Conservation (phyloP, 2,329 filamentous ascomycete species). For the Talaromyces atroroseus region DNA sequence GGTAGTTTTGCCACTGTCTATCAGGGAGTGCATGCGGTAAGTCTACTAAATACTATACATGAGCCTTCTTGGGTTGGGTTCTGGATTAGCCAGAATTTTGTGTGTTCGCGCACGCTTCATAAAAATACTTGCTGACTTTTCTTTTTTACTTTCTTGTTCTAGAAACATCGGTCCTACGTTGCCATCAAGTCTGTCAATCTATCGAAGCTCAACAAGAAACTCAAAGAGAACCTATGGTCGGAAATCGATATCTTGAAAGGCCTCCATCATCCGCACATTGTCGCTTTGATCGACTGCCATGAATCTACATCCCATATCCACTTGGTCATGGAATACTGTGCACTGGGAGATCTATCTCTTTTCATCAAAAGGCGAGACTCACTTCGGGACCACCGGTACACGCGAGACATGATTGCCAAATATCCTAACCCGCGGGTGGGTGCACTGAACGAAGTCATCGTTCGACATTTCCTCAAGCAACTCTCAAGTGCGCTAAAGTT, state of each 20-base stretch:
- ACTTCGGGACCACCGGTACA: conserved; percentile 71
- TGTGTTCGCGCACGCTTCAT: neutral
- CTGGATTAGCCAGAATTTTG: no score
- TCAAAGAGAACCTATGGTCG: conserved; percentile 90
- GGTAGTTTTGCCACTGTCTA: conserved; percentile 98
- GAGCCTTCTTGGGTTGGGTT: neutral
- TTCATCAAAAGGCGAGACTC: conserved; percentile 94
- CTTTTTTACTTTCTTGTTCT: conserved; percentile 6
- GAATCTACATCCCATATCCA: conserved; percentile 86
- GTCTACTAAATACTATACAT: conserved; percentile 25
- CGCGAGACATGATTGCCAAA: conserved; percentile 84
- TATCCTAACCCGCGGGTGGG: conserved; percentile 79
- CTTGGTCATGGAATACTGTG: conserved; percentile 97
- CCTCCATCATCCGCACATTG: conserved; percentile 92
- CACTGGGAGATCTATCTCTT: conserved; percentile 84
- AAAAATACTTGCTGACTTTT: neutral
- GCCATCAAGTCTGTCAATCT: conserved; percentile 97
- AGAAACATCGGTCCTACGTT: conserved; percentile 76
- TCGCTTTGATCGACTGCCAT: conserved; percentile 89
- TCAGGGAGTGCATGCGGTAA: conserved; percentile 75
- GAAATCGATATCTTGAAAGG: conserved; percentile 95
- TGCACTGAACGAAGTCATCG: conserved; percentile 93
- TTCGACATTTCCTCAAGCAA: conserved; percentile 93
- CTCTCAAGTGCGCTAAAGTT: conserved; percentile 88
- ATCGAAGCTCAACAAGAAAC: conserved; percentile 84